These are phyloP conservation scores for Rickenella mellea DNA, from an alignment of 768 basidiomycete genomes.

Conservation along the genomic window DNA sequence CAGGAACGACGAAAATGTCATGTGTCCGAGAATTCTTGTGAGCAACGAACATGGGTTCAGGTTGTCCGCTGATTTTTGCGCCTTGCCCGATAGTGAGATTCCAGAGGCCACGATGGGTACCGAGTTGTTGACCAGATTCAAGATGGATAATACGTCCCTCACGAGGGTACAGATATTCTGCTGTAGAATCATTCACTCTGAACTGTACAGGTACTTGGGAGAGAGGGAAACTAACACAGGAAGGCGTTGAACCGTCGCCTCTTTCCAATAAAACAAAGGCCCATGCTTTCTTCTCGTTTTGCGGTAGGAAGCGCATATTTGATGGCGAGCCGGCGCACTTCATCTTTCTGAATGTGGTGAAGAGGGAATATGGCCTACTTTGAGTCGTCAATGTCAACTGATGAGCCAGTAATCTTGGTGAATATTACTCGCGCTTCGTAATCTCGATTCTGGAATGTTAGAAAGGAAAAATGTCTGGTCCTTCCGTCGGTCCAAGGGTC, in stretches of 20 bases:
- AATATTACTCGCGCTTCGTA: constrained; percentile 32
- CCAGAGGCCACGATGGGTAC: constrained; percentile 70
- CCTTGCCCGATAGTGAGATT: constrained; percentile 80
- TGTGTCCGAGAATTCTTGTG: constrained; percentile 57
- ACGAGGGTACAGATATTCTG: constrained; percentile 62
- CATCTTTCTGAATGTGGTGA: constrained; percentile 50
- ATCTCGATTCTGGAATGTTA: constrained; percentile 56
- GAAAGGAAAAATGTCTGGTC: constrained; percentile 93
- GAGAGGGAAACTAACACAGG: constrained; percentile 38
- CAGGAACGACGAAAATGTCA: constrained; percentile 56
- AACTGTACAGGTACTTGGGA: not conserved
- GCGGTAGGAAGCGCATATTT: constrained; percentile 61
- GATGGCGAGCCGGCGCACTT: constrained; percentile 66
- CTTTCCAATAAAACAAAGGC: constrained; percentile 90
- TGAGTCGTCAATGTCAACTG: no score
- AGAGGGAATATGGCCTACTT: constrained; percentile 74
- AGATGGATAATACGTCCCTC: constrained; percentile 63
- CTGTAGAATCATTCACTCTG: constrained; percentile 26
- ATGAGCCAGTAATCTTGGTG: not conserved
- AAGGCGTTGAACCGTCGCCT: constrained; percentile 64
- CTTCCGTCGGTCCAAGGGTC: constrained; percentile 50
- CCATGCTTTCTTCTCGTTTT: constrained; percentile 78
- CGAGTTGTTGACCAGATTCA: constrained; percentile 42
- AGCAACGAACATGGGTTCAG: constrained; percentile 59
- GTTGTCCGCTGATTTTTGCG: constrained; percentile 54